Evolutionary conservation across 1,284 basidiomycete species (phyloP).

Genomic region (Sparassis latifolia): DNA sequence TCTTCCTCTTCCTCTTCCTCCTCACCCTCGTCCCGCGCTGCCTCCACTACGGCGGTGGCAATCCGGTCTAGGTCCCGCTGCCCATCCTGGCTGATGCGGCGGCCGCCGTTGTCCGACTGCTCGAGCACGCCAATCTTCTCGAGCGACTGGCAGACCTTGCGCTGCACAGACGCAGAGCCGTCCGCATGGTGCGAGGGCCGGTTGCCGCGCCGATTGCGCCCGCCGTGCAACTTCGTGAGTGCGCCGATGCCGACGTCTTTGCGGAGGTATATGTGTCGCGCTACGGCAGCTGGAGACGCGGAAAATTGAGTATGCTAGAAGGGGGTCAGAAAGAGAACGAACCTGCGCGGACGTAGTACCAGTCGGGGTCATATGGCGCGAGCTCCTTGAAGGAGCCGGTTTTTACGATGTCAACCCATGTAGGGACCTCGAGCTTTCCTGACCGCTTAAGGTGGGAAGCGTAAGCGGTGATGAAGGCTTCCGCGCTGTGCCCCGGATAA

Average conservation of each 20-base stretch:
- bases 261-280: slow-evolving; percentile 99
- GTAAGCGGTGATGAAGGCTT: slow-evolving; percentile 89
- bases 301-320: neutral
- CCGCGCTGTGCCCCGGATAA: slow-evolving; percentile 50
- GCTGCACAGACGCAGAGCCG: slow-evolving; percentile 83
- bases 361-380: slow-evolving; percentile 98
- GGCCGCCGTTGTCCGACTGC: slow-evolving; percentile 89
- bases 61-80: slow-evolving; percentile 98
- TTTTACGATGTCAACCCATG: slow-evolving; percentile 99
- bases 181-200: slow-evolving; percentile 92
- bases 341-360: slow-evolving; percentile 99
- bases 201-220: slow-evolving; percentile 92
- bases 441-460: slow-evolving; percentile 92
- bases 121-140: slow-evolving; percentile 99
- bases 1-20: slow-evolving; percentile 87
- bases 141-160: slow-evolving; percentile 90
- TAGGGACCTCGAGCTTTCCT: slow-evolving; percentile 97
- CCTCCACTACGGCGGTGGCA: slow-evolving; percentile 93
- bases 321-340: slow-evolving; percentile 9
- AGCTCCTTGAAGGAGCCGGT: slow-evolving; percentile 98
- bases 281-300: slow-evolving; percentile 72
- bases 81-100: slow-evolving; percentile 95
- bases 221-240: slow-evolving; percentile 95
- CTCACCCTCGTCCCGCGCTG: slow-evolving; percentile 76
- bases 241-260: slow-evolving; percentile 98